These are phyloP conservation scores for Harringtonia lauricola DNA, from an alignment of 2,329 filamentous ascomycete species.

Conservation along the genomic window DNA sequence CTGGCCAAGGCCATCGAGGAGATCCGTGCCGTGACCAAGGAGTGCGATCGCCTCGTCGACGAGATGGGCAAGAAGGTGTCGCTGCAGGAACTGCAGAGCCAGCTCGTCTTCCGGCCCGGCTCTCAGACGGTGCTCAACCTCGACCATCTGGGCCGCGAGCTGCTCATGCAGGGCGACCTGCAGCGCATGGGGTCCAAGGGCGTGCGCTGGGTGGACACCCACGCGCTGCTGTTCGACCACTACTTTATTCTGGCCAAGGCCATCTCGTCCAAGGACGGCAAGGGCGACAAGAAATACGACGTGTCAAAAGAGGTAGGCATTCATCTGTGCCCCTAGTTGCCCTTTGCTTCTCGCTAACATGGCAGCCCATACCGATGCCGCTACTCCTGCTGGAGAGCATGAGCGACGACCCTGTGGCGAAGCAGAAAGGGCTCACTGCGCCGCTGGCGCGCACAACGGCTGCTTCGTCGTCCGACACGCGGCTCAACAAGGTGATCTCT, in stretches of 20 bases:
- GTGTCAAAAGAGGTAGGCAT: conserved; percentile 71
- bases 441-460: conserved; percentile 48
- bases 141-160: conserved; percentile 82
- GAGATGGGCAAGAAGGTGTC: conserved; percentile 88
- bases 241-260: conserved; percentile 90
- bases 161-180: conserved; percentile 81
- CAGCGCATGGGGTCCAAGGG: conserved; percentile 80
- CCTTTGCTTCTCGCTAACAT: neutral
- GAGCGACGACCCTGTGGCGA: conserved; percentile 83
- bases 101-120: conserved; percentile 74
- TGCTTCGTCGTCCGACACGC: conserved; percentile 43
- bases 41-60: conserved; percentile 86
- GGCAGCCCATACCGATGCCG: conserved; percentile 85
- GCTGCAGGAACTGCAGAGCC: conserved; percentile 71
- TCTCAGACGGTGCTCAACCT: conserved; percentile 87
- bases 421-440: conserved; percentile 62
- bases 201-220: conserved; percentile 88
- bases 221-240: conserved; percentile 90
- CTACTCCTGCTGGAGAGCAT: conserved; percentile 84
- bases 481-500: conserved; percentile 43
- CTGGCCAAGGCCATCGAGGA: conserved; percentile 78
- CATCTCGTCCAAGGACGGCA: conserved; percentile 54
- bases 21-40: conserved; percentile 77
- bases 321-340: no score
- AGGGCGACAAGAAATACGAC: conserved; percentile 76